A percentile compares a stretch with the other conserved stretches of the same genome.
These are phyloP conservation scores for Solanum habrochaites DNA, from an alignment of 257 asterid species.

Conservation along the genomic window DNA sequence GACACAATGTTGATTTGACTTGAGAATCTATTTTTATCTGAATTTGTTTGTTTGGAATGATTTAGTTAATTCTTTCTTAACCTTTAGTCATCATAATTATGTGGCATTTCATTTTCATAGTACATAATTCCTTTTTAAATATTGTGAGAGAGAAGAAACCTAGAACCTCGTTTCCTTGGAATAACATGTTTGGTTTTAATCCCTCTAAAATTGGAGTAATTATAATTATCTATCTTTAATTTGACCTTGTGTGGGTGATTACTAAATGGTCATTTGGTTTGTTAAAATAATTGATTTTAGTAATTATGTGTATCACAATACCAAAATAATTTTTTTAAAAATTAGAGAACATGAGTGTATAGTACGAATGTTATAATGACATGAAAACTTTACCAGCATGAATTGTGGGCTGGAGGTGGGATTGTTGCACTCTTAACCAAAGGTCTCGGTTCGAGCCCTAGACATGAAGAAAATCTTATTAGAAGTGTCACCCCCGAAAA, in stretches of 20 bases:
- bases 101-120: neutral
- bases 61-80: neutral
- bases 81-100: neutral
- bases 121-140: neutral
- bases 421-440: too few relatives aligned
- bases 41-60: neutral
- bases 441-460: neutral
- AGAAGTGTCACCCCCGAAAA: neutral
- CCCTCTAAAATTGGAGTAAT: neutral
- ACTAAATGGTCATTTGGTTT: neutral
- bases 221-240: neutral
- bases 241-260: neutral
- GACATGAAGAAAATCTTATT: neutral
- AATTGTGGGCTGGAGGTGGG: neutral
- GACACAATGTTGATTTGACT: neutral
- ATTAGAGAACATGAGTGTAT: neutral
- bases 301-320: neutral
- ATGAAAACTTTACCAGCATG: neutral
- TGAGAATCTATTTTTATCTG: neutral
- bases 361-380: neutral
- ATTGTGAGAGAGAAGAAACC: neutral
- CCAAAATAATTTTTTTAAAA: neutral
- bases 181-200: neutral
- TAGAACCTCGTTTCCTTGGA: neutral
- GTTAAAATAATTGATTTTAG: neutral